Base-by-base conservation (phyloP, 2,329 filamentous ascomycete species). In the Mycosphaerella sp. region DNA sequence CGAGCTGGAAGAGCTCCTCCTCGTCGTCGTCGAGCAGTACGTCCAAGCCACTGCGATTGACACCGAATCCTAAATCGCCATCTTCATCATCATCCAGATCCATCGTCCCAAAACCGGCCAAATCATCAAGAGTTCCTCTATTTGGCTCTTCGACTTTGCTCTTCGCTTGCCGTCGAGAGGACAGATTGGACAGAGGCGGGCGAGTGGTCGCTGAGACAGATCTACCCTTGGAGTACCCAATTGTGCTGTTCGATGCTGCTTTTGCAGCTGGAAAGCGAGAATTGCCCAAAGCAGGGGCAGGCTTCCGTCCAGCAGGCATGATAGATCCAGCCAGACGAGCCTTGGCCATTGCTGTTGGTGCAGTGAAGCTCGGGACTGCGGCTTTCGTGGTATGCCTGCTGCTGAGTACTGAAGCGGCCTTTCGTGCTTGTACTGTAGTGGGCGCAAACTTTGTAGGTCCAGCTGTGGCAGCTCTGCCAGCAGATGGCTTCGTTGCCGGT, bases 191-290 rank as follows among this genome's bases (percentile, higher is more conserved):
- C 1, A 67, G 55, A 4, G 67, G 66, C 7, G 55, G 56, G 9
- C 66, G 61, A 4, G 76, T 59, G 26, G 67, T 68, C 6, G 70
- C 69, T 17, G 76, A 76, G 2, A 77, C 73, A 9, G 74, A 73
- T 34, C 88, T 81, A 34, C 91, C 90, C 69, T 86, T 89, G 53
- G 81, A 87, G 68, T 95, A 95, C 12, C 91, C 91, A 41, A 95
- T 79, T 0, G 90, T 95, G 52, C 83, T 91, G 59, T 84, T 82
- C 1, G 90, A 95, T 5, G 83, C 83, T 5, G 80, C 81, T 21
- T 81, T 78, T 1, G 86, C 84, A 9, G 80, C 76, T 7, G 78
- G 78, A 59, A 82, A 80, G 45, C 83, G 80, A 62, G 80, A 76
- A 8, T 64, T 66, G 14, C 57, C 49, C 11, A 39, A 4, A 58